Percentiles rank a stretch among this genome's conserved stretches.
phyloP scores from a whole-genome alignment of 768 basidiomycete species.

The Leccinum fibrillosum region DNA sequence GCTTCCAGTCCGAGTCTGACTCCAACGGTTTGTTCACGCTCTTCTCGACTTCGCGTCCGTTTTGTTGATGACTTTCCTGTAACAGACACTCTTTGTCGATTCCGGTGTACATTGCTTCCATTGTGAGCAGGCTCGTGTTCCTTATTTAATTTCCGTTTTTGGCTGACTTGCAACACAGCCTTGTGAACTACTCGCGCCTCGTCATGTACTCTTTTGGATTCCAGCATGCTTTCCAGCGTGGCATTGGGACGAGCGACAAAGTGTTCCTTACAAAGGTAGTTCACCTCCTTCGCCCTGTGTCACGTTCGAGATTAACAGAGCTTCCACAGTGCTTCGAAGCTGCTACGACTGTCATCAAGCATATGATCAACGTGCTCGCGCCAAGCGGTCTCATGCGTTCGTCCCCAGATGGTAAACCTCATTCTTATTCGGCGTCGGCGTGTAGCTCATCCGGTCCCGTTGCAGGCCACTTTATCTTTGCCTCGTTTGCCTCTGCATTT shows the following conservation, averaged over 20 bases:
- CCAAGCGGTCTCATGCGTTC: constrained; percentile 76
- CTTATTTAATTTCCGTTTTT: not conserved
- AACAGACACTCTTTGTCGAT: constrained; percentile 53
- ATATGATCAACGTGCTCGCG: constrained; percentile 61
- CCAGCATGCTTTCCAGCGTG: constrained; percentile 75
- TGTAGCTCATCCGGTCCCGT: not conserved
- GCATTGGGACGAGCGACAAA: constrained; percentile 57
- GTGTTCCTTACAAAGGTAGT: constrained; percentile 66
- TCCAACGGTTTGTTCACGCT: constrained; percentile 41
- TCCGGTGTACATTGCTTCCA: constrained; percentile 67
- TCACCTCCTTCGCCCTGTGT: not conserved
- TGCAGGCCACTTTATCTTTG: constrained; percentile 71
- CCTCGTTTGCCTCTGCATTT: constrained; percentile 80
- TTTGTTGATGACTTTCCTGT: not conserved
- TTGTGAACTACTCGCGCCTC: constrained; percentile 72
- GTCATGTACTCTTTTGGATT: constrained; percentile 89
- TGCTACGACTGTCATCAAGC: constrained; percentile 63
- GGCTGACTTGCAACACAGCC: constrained; percentile 38
- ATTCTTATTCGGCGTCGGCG: not conserved
- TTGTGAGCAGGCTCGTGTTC: constrained; percentile 51
- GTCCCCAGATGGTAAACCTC: constrained; percentile 64
- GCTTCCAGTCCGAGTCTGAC: constrained; percentile 61
- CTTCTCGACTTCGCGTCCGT: not conserved
- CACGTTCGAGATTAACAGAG: not conserved
- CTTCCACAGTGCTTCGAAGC: constrained; percentile 55